Evolutionary conservation across 495 filamentous ascomycete species (phyloP), one percentile per base, ranked within the genome.

Genomic region (Tuber aestivum): DNA sequence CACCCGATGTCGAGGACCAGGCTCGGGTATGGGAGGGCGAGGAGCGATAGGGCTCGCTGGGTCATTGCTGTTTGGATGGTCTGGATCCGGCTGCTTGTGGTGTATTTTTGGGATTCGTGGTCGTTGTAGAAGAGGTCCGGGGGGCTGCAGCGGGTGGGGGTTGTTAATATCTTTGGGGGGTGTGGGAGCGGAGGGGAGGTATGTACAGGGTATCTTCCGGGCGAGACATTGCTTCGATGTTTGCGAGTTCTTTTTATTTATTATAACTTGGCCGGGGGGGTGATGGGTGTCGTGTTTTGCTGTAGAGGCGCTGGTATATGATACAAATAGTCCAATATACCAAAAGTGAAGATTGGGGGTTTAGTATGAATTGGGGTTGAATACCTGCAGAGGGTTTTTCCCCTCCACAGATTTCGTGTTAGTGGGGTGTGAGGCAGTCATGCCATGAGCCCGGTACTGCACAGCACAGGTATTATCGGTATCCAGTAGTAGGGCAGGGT

Each of bases 41-140:
- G 93, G 48, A 99, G 92, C 75, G 93, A 89, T 77, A 99, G 92
- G 48, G 95, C 95, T 71, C 95, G 93, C 77, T 92, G 86, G 42
- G 95, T 96, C 95, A 99, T 99, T 72, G 90, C 88, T 21, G 94
- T 91, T 84, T 99, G 95, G 83, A 99, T 95, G 78, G 92, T 93
- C 81, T 94, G 91, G 82, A 99, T 98, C 73, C 95, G 94, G 32
- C 94, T 97, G 73, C 90, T 93, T 41, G 95, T 97, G n/a, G 96
- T 99, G 86, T 99, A 99, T 78, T 79, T 79, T 41, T 79, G 73
- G 65, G 95, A 94, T 86, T 97, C 94, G 86, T 88, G 87, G 84
- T 97, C 96, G 86, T 97, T 92, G 87, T 99, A 99, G 86, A 95
- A 95, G 80, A 98, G 89, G 86, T 99, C 95, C 75, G 95, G 94